These are phyloP conservation scores for Chalciporus pseudorubinellus DNA, from an alignment of 768 basidiomycete species.

Conservation along the genomic window DNA sequence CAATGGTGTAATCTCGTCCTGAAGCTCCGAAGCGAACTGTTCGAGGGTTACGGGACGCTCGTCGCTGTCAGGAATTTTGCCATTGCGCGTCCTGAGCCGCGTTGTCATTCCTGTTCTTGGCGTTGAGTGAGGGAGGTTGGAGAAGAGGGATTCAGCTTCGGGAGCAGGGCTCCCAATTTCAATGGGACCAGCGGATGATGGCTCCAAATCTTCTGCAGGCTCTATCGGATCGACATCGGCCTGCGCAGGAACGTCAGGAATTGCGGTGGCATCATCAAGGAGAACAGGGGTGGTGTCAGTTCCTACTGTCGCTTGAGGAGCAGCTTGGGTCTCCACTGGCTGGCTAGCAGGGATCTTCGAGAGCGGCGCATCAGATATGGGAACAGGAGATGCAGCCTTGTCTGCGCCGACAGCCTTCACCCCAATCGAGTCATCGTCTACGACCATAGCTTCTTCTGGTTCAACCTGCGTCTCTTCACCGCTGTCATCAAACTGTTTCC, in stretches of 20 bases:
- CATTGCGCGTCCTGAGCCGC: constrained; percentile 43
- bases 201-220: constrained; percentile 37
- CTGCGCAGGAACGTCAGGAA: not conserved
- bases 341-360: not conserved
- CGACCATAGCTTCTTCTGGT: constrained; percentile 17
- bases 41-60: constrained; percentile 25
- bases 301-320: constrained; percentile 6
- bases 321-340: not conserved
- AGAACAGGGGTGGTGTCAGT: constrained; percentile 13
- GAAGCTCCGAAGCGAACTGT: constrained; percentile 16
- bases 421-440: constrained; percentile 5
- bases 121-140: constrained; percentile 11
- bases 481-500: constrained; percentile 4
- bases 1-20: constrained; percentile 22
- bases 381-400: not conserved
- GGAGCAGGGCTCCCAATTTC: constrained; percentile 15
- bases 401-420: constrained; percentile 2
- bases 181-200: constrained; percentile 28
- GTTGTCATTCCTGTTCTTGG: constrained; percentile 36
- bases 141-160: constrained; percentile 6
- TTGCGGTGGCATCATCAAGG: not conserved
- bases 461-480: constrained; percentile 22
- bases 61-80: constrained; percentile 28
- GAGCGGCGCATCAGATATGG: not conserved
- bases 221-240: constrained; percentile 42